phyloP scores from a whole-genome alignment of 768 basidiomycete species.

The Mycena maculata region DNA sequence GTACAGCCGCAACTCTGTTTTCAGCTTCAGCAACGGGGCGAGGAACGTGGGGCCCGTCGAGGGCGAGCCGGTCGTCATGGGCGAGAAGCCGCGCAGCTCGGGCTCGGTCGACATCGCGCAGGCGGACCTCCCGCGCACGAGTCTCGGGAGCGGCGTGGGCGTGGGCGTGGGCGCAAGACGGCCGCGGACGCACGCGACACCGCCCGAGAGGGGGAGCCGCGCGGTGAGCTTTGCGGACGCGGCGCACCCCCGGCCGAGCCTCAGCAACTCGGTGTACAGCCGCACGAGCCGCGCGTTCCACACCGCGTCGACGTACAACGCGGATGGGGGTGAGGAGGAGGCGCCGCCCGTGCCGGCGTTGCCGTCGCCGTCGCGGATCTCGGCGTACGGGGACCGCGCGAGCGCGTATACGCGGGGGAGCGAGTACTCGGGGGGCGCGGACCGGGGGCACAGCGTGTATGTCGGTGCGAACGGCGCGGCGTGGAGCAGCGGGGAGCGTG shows the following conservation, averaged over 20 bases:
- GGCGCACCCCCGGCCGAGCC: constrained; percentile 52
- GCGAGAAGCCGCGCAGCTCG: constrained; percentile 51
- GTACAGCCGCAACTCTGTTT: constrained; percentile 53
- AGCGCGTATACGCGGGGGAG: neutral
- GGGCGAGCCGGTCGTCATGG: constrained; percentile 51
- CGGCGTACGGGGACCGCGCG: neutral
- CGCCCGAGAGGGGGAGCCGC: constrained; percentile 58
- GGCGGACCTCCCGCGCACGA: constrained; percentile 37
- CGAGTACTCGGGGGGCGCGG: constrained; percentile 17
- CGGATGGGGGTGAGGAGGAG: neutral
- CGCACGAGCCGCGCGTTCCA: constrained; percentile 50
- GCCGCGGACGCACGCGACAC: constrained; percentile 49
- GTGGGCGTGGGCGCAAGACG: constrained; percentile 59
- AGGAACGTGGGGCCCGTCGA: constrained; percentile 60
- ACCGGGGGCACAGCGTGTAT: constrained; percentile 11
- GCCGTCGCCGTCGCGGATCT: constrained; percentile 38
- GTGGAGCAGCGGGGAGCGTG: constrained; percentile 29
- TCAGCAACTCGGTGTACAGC: constrained; percentile 42
- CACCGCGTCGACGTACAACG: constrained; percentile 42
- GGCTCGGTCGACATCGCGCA: constrained; percentile 40
- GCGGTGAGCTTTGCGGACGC: constrained; percentile 59
- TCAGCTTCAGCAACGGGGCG: constrained; percentile 63
- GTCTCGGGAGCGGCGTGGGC: constrained; percentile 58
- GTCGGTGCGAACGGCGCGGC: constrained; percentile 3
- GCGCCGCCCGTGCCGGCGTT: constrained; percentile 55